Evolutionary conservation across 1,139 yeast species (phyloP).

Genomic region (Tardiomyces digboiensis): DNA sequence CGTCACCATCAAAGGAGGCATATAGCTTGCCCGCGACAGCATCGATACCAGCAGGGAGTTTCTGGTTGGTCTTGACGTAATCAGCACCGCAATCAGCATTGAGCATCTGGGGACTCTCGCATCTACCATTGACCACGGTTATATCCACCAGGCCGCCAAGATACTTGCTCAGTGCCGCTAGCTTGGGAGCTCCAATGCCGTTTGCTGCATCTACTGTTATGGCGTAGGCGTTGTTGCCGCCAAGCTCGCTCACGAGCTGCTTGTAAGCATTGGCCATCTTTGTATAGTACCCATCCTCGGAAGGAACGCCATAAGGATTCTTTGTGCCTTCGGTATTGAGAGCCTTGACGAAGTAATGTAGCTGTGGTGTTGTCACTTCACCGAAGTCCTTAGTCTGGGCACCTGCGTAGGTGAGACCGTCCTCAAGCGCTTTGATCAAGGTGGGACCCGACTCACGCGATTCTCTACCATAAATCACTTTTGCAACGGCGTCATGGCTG

Average conservation of each 20-base stretch:
- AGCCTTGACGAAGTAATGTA: constrained; percentile 78
- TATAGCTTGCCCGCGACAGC: constrained; percentile 38
- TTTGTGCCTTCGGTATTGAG: constrained; percentile 40
- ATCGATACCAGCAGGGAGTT: constrained; percentile 54
- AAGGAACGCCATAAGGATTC: constrained; percentile 46
- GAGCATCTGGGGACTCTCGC: constrained; percentile 44
- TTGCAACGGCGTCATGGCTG: constrained; percentile 31
- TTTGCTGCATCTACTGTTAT: constrained; percentile 83
- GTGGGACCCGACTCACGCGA: constrained; percentile 63
- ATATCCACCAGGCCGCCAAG: constrained; percentile 35
- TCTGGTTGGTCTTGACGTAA: constrained; percentile 83
- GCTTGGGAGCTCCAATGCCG: constrained; percentile 89
- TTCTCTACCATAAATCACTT: constrained; percentile 44
- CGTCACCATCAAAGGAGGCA: constrained; percentile 95
- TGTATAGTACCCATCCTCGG: constrained; percentile 61
- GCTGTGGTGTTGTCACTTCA: constrained; percentile 84
- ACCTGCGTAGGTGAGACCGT: constrained; percentile 47
- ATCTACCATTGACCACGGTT: constrained; percentile 51
- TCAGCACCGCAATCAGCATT: constrained; percentile 93
- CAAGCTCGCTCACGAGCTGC: constrained; percentile 29
- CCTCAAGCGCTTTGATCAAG: constrained; percentile 53
- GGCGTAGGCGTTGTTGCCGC: constrained; percentile 12
- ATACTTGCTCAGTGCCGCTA: constrained; percentile 35
- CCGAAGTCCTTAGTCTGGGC: constrained; percentile 50
- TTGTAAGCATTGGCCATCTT: constrained; percentile 46